Evolutionary conservation across 129 eudicot species (phyloP), one percentile per base, ranked within the genome.

Genomic region (Tagetes patula): DNA sequence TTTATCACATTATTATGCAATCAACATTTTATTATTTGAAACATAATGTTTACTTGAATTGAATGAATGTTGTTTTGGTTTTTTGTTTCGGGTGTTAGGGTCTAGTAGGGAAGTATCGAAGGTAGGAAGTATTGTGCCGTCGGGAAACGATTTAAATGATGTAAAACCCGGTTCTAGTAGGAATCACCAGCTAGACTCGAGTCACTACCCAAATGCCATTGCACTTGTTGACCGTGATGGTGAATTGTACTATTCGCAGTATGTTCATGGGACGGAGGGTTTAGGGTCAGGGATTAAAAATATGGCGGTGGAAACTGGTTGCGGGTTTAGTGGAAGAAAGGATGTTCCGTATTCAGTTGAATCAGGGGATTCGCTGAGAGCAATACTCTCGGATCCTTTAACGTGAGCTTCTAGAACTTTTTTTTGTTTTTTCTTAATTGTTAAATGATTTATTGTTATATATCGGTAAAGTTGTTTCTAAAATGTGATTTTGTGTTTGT

Each of bases 241-340:
- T 39, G 87, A 84, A 4, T 14, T 83, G 75, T 86, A 81, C 60
- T 88, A 86, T 77, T 20, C 87, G 2, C 91, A 83, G 60, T 79
- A 76, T 49, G 5, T 85, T 79, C 86, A 80, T n/a, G 89, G 84
- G 48, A 49, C 79, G 1, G 90, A 79, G 74, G 95, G 91, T 71
- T 83, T 87, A 36, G 81, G 84, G 53, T 52, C 80, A 27, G 87
- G 86, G 60, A 84, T 77, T 41, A 88, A 88, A 82, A 91, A 87
- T 74, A 71, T 64, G 32, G 37, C 20, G 66, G 79, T 65, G 55
- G 97, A 87, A 63, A 85, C 86, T 78, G 90, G 89, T 27, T 75
- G 88, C n/a, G 91, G 94, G 47, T 83, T 81, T 77, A 85, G 93
- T 74, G 89, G 91, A 85, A 83, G 89, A 71, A 92, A 85, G 82